Conservation (phyloP, 192 early-diverging fungal species). For the Rhizophagus clarus region DNA sequence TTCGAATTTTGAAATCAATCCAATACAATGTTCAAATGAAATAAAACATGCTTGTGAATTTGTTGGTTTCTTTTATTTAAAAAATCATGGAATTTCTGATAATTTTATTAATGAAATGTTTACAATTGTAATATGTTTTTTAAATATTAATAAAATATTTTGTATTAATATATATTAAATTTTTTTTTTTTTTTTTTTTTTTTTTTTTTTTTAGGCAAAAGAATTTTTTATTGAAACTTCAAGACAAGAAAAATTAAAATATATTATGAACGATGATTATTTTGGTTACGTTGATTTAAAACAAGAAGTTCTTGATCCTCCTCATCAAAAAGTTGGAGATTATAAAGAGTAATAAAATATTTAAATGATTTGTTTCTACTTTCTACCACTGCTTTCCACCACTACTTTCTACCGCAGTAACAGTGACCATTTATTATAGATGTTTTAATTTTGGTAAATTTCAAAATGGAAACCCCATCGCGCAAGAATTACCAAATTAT, state of each 20-base stretch:
- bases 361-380: no score
- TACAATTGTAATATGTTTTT: conserved; percentile 4
- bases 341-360: conserved; percentile 66
- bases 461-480: conserved; percentile 36
- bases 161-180: no score
- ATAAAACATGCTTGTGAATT: conserved; percentile 51
- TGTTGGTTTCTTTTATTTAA: conserved; percentile 65
- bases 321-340: conserved; percentile 53
- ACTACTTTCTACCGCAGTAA: no score
- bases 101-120: conserved; percentile 56
- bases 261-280: conserved; percentile 47
- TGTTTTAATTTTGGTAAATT: conserved; percentile 58
- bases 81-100: conserved; percentile 59
- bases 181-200: no score
- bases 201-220: conserved; percentile 40
- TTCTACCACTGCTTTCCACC: no score
- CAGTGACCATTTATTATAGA: conserved; percentile 37
- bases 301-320: conserved; percentile 58
- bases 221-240: conserved; percentile 54
- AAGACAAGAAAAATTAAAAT: conserved; percentile 42
- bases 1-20: no score
- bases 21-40: no score
- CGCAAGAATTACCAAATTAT: conserved; percentile 39
- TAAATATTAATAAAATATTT: no score
- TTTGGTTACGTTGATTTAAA: conserved; percentile 55